Evolutionary conservation across 2,329 filamentous ascomycete genomes (phyloP).

Genomic region (Arthrobotrys conoides): DNA sequence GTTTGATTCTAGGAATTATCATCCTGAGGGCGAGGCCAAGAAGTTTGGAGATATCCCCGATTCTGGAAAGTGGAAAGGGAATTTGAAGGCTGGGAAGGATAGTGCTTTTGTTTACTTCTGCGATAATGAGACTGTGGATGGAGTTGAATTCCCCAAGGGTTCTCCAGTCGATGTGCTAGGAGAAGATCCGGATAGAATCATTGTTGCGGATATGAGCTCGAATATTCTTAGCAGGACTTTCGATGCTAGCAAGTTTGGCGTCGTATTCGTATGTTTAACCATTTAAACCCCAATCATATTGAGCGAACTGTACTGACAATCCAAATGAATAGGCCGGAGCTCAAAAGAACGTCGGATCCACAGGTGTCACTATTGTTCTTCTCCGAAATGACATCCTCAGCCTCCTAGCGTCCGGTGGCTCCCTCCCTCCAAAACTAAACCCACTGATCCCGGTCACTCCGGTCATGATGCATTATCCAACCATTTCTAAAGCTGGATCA

Average conservation of each 20-base stretch:
- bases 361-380: constrained; percentile 88
- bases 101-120: constrained; percentile 87
- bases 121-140: constrained; percentile 94
- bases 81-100: constrained; percentile 72
- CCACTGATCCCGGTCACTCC: constrained; percentile 84
- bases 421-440: constrained; percentile 74
- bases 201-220: constrained; percentile 93
- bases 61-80: constrained; percentile 82
- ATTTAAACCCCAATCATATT: background rate
- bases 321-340: constrained; percentile 74
- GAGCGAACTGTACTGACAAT: constrained; percentile 12
- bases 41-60: constrained; percentile 89
- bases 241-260: constrained; percentile 82
- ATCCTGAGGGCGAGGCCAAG: constrained; percentile 70
- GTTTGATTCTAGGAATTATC: constrained; percentile 73
- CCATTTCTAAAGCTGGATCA: constrained; percentile 90
- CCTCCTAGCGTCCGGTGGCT: constrained; percentile 76
- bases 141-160: constrained; percentile 82
- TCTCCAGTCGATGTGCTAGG: constrained; percentile 76
- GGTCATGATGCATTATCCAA: constrained; percentile 84
- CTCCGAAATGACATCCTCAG: constrained; percentile 83
- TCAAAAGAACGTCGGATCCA: constrained; percentile 91
- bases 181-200: constrained; percentile 78
- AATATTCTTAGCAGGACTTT: constrained; percentile 89
- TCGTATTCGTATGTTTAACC: constrained; percentile 79